phyloP scores from a whole-genome alignment of 1,139 yeast genomes.

The Hyphopichia pseudoburtonii region DNA sequence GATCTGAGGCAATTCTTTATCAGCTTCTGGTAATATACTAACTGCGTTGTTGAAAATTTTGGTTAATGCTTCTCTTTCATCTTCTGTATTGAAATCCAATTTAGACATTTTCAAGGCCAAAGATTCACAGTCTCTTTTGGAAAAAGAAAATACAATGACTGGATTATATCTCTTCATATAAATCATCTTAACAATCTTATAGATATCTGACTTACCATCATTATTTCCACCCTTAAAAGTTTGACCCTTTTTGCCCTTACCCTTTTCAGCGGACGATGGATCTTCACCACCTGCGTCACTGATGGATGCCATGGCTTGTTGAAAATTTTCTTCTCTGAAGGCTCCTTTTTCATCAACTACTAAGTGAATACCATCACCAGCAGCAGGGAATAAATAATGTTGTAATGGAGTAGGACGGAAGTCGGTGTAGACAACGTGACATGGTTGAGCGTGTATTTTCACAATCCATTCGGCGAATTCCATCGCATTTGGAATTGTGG shows the following conservation, averaged over 20 bases:
- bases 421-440: constrained; percentile 97
- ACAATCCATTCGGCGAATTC: constrained; percentile 99
- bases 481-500: constrained; percentile 97
- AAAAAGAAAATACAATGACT: constrained; percentile 94
- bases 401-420: constrained; percentile 98
- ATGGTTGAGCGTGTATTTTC: constrained; percentile 90
- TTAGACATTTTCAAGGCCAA: constrained; percentile 94
- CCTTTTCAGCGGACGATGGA: constrained; percentile 55
- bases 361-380: constrained; percentile 94
- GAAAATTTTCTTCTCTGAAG: constrained; percentile 96
- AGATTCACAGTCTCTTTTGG: constrained; percentile 94
- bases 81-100: constrained; percentile 87
- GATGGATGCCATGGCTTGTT: constrained; percentile 95
- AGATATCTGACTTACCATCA: constrained; percentile 86
- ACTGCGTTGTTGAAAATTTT: constrained; percentile 91
- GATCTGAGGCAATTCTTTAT: constrained; percentile 90
- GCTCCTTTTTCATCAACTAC: constrained; percentile 97
- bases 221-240: constrained; percentile 88
- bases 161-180: constrained; percentile 96
- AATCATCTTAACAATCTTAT: constrained; percentile 96
- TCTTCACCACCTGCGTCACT: constrained; percentile 84
- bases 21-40: constrained; percentile 81
- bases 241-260: constrained; percentile 75
- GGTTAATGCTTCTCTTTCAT: constrained; percentile 85
- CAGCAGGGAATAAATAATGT: constrained; percentile 95